phyloP scores from a whole-genome alignment of 2,329 filamentous ascomycete species.

The Cercospora zeina region DNA sequence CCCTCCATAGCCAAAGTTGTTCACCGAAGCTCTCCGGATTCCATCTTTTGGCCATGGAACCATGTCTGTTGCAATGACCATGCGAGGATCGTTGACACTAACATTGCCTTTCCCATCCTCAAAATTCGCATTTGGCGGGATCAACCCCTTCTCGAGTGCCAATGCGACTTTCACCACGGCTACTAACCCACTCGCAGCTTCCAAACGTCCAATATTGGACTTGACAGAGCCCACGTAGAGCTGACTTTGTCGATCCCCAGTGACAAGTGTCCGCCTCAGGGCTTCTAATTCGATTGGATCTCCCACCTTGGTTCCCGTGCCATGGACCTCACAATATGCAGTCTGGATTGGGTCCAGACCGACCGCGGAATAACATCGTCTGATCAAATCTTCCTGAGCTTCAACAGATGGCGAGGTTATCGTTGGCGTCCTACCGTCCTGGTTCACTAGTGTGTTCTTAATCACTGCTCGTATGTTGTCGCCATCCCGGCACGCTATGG shows the following conservation, averaged over 20 bases:
- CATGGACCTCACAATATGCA: constrained; percentile 28
- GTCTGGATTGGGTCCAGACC: constrained; percentile 19
- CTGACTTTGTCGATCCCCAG: constrained; percentile 1
- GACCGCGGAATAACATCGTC: constrained; percentile 19
- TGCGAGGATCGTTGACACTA: constrained; percentile 37
- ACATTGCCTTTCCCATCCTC: too few relatives aligned
- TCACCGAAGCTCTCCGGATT: neutral
- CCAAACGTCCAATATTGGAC: constrained; percentile 30
- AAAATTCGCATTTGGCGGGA: constrained; percentile 34
- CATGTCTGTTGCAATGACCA: neutral
- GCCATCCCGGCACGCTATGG: constrained; percentile 22
- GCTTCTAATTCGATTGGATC: constrained; percentile 32
- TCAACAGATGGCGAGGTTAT: constrained; percentile 23
- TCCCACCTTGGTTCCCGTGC: constrained; percentile 25
- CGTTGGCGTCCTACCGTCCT: constrained; percentile 25
- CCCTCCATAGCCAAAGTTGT: neutral
- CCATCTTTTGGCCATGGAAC: constrained; percentile 14
- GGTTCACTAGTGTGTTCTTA: constrained; percentile 36
- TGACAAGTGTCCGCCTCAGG: constrained; percentile 19
- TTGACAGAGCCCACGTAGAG: constrained; percentile 32
- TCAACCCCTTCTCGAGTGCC: constrained; percentile 30
- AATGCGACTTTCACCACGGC: constrained; percentile 29
- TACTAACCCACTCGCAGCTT: constrained; percentile 23
- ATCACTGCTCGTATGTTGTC: constrained; percentile 41
- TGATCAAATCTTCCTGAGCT: constrained; percentile 26